Percentiles rank a stretch among this genome's conserved stretches.
These are phyloP conservation scores for Nepenthes gracilis DNA, from an alignment of 148 eudicot genomes.

Conservation along the genomic window DNA sequence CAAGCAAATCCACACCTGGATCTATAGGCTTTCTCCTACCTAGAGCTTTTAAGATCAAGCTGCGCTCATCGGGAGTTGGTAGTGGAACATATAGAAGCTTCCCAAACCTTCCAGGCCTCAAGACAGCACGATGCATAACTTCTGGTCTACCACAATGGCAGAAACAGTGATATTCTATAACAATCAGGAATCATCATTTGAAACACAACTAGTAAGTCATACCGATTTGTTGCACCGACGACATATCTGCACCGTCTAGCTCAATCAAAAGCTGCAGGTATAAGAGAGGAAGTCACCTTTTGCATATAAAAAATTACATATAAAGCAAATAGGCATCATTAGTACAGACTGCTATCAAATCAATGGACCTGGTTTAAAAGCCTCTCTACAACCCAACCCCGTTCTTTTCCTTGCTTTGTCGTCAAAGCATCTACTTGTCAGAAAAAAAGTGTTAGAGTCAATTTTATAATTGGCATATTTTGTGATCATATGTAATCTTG, in stretches of 20 bases:
- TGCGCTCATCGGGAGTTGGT: constrained; percentile 63
- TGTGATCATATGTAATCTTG: too few relatives aligned
- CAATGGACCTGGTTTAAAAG: constrained; percentile 59
- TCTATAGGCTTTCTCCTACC: constrained; percentile 56
- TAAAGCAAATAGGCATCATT: not conserved
- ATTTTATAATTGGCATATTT: not conserved
- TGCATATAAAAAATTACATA: not conserved
- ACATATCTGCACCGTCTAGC: constrained; percentile 77
- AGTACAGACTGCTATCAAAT: not conserved
- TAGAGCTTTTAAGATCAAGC: constrained; percentile 63
- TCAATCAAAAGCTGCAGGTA: constrained; percentile 66
- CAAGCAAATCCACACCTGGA: constrained; percentile 52
- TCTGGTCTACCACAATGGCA: constrained; percentile 45
- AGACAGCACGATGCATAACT: constrained; percentile 64
- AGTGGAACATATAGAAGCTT: constrained; percentile 60
- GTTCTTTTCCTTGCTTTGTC: constrained; percentile 65
- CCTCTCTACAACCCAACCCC: constrained; percentile 69
- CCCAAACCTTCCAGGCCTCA: constrained; percentile 81
- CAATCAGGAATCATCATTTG: not conserved
- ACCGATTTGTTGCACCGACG: constrained; percentile 96
- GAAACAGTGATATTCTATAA: constrained; percentile 1
- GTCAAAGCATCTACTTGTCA: constrained; percentile 66
- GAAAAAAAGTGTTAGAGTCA: not conserved
- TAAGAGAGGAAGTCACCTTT: not conserved
- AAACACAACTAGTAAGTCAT: not conserved